These are phyloP conservation scores for Monosporascus sp. DNA, from an alignment of 2,329 filamentous ascomycete species.

Conservation along the genomic window DNA sequence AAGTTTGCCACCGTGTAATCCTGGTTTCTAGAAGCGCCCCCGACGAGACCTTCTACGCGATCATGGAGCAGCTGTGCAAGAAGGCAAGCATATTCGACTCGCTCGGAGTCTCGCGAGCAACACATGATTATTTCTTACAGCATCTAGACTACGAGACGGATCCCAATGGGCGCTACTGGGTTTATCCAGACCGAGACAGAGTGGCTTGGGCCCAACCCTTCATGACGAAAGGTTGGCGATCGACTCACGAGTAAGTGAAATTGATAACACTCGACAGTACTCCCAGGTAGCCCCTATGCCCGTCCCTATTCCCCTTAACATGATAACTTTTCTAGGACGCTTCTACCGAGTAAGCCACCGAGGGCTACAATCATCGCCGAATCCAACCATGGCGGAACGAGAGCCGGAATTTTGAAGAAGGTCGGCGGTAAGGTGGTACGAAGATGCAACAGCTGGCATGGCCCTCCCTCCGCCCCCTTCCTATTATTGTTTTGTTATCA, in stretches of 20 bases:
- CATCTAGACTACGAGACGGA: neutral
- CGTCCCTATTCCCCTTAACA: too few relatives aligned
- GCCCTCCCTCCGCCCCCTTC: too few relatives aligned
- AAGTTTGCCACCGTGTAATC: slow-evolving; percentile 10
- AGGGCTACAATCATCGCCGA: too few relatives aligned
- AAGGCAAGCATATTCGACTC: neutral
- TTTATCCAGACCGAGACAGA: slow-evolving; percentile 37
- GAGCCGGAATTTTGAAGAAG: too few relatives aligned
- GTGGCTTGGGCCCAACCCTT: slow-evolving; percentile 16
- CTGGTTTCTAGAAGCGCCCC: slow-evolving; percentile 35
- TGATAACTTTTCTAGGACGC: too few relatives aligned
- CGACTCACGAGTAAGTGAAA: slow-evolving; percentile 4
- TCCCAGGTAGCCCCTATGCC: too few relatives aligned
- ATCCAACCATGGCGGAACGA: too few relatives aligned
- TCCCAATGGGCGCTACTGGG: slow-evolving; percentile 16
- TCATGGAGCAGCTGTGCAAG: neutral
- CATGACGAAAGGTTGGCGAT: slow-evolving; percentile 10
- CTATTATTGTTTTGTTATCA: too few relatives aligned
- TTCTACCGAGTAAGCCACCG: too few relatives aligned
- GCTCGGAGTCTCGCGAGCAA: neutral
- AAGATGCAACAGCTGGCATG: too few relatives aligned
- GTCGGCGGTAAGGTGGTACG: too few relatives aligned
- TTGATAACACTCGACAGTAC: too few relatives aligned
- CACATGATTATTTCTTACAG: neutral
- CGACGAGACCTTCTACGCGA: neutral